A percentile compares a stretch with the other conserved stretches of the same genome.
Conservation (phyloP, 768 basidiomycete species). For the Chalciporus piperatus region DNA sequence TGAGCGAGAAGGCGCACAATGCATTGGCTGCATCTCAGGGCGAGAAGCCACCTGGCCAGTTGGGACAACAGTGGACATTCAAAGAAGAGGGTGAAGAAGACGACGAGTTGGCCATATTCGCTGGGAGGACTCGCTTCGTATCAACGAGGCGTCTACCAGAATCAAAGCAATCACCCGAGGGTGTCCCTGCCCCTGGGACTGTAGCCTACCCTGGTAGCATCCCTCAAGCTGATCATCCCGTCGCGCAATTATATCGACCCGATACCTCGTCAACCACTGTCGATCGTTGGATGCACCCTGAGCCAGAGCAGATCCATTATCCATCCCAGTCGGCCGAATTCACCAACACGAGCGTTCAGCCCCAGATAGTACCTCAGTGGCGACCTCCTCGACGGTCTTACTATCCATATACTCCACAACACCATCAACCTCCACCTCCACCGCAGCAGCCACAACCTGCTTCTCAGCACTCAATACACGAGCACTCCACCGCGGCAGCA, state of each 20-base stretch:
- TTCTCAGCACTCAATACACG: slow-evolving; percentile 19
- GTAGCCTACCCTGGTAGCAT: not conserved
- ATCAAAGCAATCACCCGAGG: slow-evolving; percentile 11
- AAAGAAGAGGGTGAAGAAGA: slow-evolving; percentile 50
- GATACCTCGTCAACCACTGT: slow-evolving; percentile 14
- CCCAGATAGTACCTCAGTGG: slow-evolving; percentile 21
- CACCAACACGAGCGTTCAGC: not conserved
- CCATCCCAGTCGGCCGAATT: slow-evolving; percentile 7
- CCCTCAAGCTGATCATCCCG: slow-evolving; percentile 1
- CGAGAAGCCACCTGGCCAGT: slow-evolving; percentile 29
- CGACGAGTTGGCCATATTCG: slow-evolving; percentile 69
- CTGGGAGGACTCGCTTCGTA: slow-evolving; percentile 63
- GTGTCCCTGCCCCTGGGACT: slow-evolving; percentile 4
- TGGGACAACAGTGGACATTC: slow-evolving; percentile 48
- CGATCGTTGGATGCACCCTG: slow-evolving; percentile 15
- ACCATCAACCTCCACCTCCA: slow-evolving; percentile 9
- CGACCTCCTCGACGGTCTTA: slow-evolving; percentile 28
- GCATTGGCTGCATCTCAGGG: slow-evolving; percentile 45
- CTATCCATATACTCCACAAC: slow-evolving; percentile 25
- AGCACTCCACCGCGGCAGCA: slow-evolving; percentile 13
- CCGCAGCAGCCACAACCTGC: slow-evolving; percentile 2
- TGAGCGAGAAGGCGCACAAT: slow-evolving; percentile 65
- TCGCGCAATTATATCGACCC: slow-evolving; percentile 11
- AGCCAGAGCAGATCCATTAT: slow-evolving; percentile 15
- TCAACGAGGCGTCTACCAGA: slow-evolving; percentile 40